These are phyloP conservation scores for Tillandsia fasciculata DNA, from an alignment of 176 grass and related monocot genomes.

Conservation along the genomic window DNA sequence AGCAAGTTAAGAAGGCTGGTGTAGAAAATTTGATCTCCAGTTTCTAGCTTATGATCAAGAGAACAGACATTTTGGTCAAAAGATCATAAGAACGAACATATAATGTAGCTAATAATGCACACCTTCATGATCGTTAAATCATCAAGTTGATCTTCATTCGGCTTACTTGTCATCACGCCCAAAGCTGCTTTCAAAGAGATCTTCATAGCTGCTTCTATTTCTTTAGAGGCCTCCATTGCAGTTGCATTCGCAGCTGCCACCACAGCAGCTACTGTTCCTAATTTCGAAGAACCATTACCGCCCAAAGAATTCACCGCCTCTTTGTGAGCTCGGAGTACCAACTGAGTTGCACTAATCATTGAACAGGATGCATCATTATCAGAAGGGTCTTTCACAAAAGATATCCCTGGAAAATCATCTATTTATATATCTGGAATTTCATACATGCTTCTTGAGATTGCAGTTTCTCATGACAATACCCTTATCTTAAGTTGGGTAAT, in stretches of 20 bases:
- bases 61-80: not conserved
- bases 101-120: not conserved
- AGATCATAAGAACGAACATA: not conserved
- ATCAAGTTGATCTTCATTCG: conserved; percentile 67
- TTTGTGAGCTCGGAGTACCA: conserved; percentile 84
- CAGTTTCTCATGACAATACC: too few relatives aligned
- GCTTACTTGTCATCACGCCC: conserved; percentile 45
- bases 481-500: too few relatives aligned
- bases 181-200: conserved; percentile 74
- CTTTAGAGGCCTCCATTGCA: conserved; percentile 83
- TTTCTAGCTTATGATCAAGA: too few relatives aligned
- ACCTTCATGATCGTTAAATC: conserved; percentile 99
- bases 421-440: not conserved
- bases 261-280: conserved; percentile 85
- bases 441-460: too few relatives aligned
- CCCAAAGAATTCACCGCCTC: conserved; percentile 89
- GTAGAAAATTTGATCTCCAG: too few relatives aligned
- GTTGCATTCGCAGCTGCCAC: conserved; percentile 83
- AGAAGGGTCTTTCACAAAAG: not conserved
- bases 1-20: too few relatives aligned
- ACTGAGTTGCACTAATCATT: conserved; percentile 66
- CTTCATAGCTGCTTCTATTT: conserved; percentile 87
- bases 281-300: conserved; percentile 54
- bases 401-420: not conserved
- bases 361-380: conserved; percentile 3